Percentiles rank a stretch among this genome's conserved stretches.
phyloP scores from a whole-genome alignment of 305 asterid species.

The Fraxinus angustifolia region DNA sequence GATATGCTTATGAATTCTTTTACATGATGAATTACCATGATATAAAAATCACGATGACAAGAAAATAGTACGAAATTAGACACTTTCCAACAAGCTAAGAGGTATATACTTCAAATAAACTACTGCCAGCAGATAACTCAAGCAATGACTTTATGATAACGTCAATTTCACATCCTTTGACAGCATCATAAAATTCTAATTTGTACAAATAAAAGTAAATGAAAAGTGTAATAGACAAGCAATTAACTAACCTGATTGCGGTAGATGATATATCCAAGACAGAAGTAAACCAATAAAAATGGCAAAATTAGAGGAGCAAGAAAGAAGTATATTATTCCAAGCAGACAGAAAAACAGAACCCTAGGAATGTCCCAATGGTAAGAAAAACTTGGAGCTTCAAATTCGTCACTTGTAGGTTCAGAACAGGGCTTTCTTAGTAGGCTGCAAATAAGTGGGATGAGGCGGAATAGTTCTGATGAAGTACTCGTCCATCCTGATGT shows the following conservation, averaged over 20 bases:
- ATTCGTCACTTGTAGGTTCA: constrained; percentile 45
- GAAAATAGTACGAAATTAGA: neutral
- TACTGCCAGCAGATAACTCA: neutral
- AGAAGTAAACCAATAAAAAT: constrained; percentile 70
- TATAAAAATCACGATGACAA: neutral
- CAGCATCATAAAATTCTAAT: neutral
- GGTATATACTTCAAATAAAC: neutral
- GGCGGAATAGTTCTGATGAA: constrained; percentile 56
- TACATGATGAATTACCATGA: neutral
- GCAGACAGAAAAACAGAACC: constrained; percentile 77
- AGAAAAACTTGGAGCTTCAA: constrained; percentile 66
- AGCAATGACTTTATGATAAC: neutral
- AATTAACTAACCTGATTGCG: constrained; percentile 75
- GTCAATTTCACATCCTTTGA: neutral
- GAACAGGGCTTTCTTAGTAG: constrained; percentile 41
- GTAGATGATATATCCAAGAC: constrained; percentile 81
- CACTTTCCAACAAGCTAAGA: neutral
- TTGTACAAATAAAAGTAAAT: neutral
- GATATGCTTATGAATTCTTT: neutral
- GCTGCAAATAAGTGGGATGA: constrained; percentile 41
- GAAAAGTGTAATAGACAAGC: neutral
- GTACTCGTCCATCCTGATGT: constrained; percentile 96
- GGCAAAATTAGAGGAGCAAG: constrained; percentile 93
- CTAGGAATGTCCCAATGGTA: constrained; percentile 83
- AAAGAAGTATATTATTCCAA: constrained; percentile 82